phyloP scores from a whole-genome alignment of 352 stramenopile genomes.

The Phytophthora cryptogea region DNA sequence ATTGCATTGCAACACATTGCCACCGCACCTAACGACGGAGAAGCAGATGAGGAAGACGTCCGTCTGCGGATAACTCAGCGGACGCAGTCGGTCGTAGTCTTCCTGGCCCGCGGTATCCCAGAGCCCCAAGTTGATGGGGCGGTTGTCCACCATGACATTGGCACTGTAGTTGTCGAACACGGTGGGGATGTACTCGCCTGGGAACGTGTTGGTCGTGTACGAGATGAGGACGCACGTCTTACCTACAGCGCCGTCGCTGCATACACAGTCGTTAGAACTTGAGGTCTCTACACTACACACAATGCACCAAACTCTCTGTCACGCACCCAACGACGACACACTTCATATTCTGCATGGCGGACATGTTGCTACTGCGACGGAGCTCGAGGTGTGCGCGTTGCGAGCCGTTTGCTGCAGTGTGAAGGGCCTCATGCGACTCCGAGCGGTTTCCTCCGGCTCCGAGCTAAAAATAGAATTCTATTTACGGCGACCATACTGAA shows the following conservation, averaged over 20 bases:
- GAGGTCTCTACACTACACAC: not conserved
- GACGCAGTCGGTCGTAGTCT: slow-evolving; percentile 96
- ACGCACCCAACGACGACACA: slow-evolving; percentile 91
- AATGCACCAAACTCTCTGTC: not conserved
- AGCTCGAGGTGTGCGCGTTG: slow-evolving; percentile 6
- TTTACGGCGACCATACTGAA: slow-evolving; percentile 21
- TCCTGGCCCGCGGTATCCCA: slow-evolving; percentile 98
- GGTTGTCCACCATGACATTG: slow-evolving; percentile 93
- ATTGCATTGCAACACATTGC: not conserved
- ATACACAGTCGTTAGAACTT: slow-evolving; percentile 9
- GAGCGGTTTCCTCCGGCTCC: slow-evolving; percentile 45
- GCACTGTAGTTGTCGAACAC: slow-evolving; percentile 95
- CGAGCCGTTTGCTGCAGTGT: slow-evolving; percentile 26
- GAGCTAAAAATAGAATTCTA: slow-evolving; percentile 40
- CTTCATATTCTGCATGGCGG: slow-evolving; percentile 95
- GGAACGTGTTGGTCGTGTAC: slow-evolving; percentile 97
- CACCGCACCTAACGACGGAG: slow-evolving; percentile 85
- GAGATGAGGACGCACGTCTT: slow-evolving; percentile 98
- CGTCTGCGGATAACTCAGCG: slow-evolving; percentile 95
- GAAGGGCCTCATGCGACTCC: slow-evolving; percentile 14
- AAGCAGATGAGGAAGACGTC: slow-evolving; percentile 98
- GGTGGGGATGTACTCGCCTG: slow-evolving; percentile 96
- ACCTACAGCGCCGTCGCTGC: slow-evolving; percentile 95
- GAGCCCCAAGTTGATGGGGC: slow-evolving; percentile 95
- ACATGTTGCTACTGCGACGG: slow-evolving; percentile 24